These are phyloP conservation scores for Rhynchosporium agropyri DNA, from an alignment of 2,329 filamentous ascomycete genomes.

Conservation along the genomic window DNA sequence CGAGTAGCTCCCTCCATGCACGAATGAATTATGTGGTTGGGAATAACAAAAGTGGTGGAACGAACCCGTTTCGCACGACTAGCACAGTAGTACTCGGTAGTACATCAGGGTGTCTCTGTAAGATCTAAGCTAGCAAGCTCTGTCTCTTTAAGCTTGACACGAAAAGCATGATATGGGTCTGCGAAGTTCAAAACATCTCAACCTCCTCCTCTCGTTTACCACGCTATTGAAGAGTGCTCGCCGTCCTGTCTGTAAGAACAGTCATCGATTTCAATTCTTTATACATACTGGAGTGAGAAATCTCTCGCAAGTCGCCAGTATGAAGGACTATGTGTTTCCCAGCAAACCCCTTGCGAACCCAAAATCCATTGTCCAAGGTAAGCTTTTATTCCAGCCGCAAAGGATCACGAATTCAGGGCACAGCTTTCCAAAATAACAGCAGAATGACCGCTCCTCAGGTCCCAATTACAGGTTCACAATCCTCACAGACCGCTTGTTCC, in stretches of 20 bases:
- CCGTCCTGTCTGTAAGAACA: not conserved
- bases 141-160: not conserved
- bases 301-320: slow-evolving; percentile 5
- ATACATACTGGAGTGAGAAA: not conserved
- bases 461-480: slow-evolving; percentile 60
- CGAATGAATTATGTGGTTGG: not conserved
- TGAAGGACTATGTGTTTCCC: slow-evolving; percentile 39
- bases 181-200: not conserved
- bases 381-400: not conserved
- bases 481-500: slow-evolving; percentile 57
- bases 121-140: not conserved
- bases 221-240: too few species aligned
- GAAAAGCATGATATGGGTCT: slow-evolving; percentile 1
- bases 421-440: not conserved
- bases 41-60: not conserved
- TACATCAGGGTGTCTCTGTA: too few species aligned
- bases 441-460: slow-evolving; percentile 42
- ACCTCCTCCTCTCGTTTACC: not conserved
- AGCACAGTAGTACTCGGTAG: not conserved
- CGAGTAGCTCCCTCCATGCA: slow-evolving; percentile 13
- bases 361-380: slow-evolving; percentile 48
- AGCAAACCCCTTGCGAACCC: slow-evolving; percentile 49
- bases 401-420: not conserved
- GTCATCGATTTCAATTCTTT: not conserved
- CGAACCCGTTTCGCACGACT: not conserved